A percentile compares a stretch with the other conserved stretches of the same genome.
phyloP scores from a whole-genome alignment of 345 rosid species.

The Gynandropsis gynandra region DNA sequence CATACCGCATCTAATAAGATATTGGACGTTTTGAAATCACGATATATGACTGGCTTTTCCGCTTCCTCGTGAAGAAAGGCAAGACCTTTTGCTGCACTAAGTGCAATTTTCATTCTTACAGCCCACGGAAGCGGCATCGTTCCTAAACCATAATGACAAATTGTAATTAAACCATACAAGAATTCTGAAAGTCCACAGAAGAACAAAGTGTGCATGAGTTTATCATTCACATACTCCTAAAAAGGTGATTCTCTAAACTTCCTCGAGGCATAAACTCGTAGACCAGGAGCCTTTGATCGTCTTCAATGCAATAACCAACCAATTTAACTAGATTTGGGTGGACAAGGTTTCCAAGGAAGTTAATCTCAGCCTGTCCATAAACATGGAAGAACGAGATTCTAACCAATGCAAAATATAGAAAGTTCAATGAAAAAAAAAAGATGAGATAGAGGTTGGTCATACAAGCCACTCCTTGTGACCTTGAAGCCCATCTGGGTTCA shows the following conservation, averaged over 20 bases:
- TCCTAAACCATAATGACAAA: slow-evolving; percentile 31
- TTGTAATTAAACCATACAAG: neutral
- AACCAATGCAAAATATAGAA: too few relatives aligned
- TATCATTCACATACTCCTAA: slow-evolving; percentile 51
- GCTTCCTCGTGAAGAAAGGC: slow-evolving; percentile 85
- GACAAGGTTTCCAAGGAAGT: slow-evolving; percentile 65
- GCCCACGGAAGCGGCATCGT: slow-evolving; percentile 87
- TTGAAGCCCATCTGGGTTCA: slow-evolving; percentile 92
- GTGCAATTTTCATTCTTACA: slow-evolving; percentile 71
- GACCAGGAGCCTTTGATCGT: slow-evolving; percentile 63
- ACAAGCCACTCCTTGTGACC: slow-evolving; percentile 99
- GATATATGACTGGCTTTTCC: slow-evolving; percentile 72
- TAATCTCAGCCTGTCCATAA: slow-evolving; percentile 61
- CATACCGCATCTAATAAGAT: slow-evolving; percentile 68
- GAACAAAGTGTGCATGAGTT: neutral
- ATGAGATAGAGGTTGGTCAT: slow-evolving; percentile 18
- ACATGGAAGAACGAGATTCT: too few relatives aligned
- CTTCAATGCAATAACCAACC: slow-evolving; percentile 77
- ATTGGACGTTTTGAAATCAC: slow-evolving; percentile 81
- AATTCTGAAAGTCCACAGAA: neutral
- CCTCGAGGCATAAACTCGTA: slow-evolving; percentile 82
- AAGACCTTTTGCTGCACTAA: slow-evolving; percentile 81
- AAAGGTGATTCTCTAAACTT: slow-evolving; percentile 79
- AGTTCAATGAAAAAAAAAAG: slow-evolving; percentile 5
- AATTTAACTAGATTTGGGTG: slow-evolving; percentile 69